Base-by-base conservation (phyloP, 2,329 filamentous ascomycete genomes). In the Trichoderma sp. region DNA sequence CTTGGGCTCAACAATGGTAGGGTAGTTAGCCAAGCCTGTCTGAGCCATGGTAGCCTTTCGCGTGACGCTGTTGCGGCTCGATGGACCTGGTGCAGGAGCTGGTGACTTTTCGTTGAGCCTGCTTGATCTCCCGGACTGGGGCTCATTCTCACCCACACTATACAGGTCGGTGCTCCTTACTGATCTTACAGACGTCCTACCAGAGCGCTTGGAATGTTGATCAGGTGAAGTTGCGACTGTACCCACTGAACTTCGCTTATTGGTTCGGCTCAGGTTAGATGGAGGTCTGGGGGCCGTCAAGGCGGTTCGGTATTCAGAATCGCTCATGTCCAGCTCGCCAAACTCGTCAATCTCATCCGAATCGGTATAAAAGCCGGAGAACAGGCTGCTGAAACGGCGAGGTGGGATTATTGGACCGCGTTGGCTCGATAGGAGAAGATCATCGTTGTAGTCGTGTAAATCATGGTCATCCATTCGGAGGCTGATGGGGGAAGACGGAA, bases 1-100 rank as follows among this genome's bases (percentile, higher is more conserved):
- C 34, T 80, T 83, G 70, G 84, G 73, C 73, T 90, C 93, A 64
- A 84, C 86, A 68, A 89, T 81, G 79, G 87, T 93, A 62, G 91
- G 90, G 75, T 95, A 93, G 12, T 89, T 90, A 30, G 88, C 89
- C 67, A 93, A 91, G 21, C 93, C 92, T 78, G 87, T 95, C 74
- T 94, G 92, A 67, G 95, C 94, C 86, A 96, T 88, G 21, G 93
- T 92, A 58, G 92, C 88, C 78, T 91, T 92, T 63, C 93, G 90
- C 83, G 96, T 93, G 73, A 89, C 89, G 69, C 87, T 87, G 62
- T 87, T 84, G 76, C 85, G 86, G 76, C 83, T 84, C 6, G 82
- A 78, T 3, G 82, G 76, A 14, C 80, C 80, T 6, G 56, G 73
- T 39, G 71, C 75, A 6, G 74, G 62, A n/a, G 74, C 72, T n/a